A percentile compares a stretch with the other conserved stretches of the same genome.
phyloP scores from a whole-genome alignment of 306 rosid species.

The Casuarina cunninghamiana region DNA sequence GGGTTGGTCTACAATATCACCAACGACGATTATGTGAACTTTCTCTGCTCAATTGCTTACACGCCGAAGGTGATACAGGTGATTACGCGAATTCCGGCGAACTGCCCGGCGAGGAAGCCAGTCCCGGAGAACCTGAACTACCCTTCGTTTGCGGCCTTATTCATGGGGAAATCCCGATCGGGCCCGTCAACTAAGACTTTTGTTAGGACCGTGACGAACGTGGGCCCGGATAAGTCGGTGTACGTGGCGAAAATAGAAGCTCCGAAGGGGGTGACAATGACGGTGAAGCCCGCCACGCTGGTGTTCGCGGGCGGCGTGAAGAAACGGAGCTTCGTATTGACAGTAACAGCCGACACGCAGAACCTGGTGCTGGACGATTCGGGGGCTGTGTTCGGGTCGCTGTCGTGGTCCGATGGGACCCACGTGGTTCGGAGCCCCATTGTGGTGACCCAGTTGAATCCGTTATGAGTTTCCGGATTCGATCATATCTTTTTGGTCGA shows the following conservation, averaged over 20 bases:
- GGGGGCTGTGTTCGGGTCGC: slow-evolving; percentile 76
- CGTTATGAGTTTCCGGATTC: slow-evolving; percentile 40
- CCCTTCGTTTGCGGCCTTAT: slow-evolving; percentile 68
- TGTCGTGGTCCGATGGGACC: slow-evolving; percentile 78
- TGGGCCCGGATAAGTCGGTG: slow-evolving; percentile 55
- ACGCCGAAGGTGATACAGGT: slow-evolving; percentile 69
- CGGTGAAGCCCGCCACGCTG: slow-evolving; percentile 67
- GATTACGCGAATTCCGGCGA: slow-evolving; percentile 48
- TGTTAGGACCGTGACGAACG: slow-evolving; percentile 70
- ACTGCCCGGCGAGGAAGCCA: slow-evolving; percentile 56
- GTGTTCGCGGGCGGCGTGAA: slow-evolving; percentile 53
- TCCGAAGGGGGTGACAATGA: slow-evolving; percentile 59
- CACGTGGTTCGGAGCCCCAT: slow-evolving; percentile 90
- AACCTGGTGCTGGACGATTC: slow-evolving; percentile 51
- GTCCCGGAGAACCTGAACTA: slow-evolving; percentile 72
- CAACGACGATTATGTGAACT: slow-evolving; percentile 58
- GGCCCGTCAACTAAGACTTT: slow-evolving; percentile 48
- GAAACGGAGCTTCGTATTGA: slow-evolving; percentile 63
- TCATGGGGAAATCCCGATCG: slow-evolving; percentile 32
- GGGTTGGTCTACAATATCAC: slow-evolving; percentile 74
- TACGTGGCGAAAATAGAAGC: slow-evolving; percentile 55
- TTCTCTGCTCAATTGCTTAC: slow-evolving; percentile 62
- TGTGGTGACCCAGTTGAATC: slow-evolving; percentile 64
- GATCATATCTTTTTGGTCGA: slow-evolving; percentile 50
- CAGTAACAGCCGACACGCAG: slow-evolving; percentile 54